Evolutionary conservation across 768 basidiomycete genomes (phyloP).

Genomic region (Mycena pura): DNA sequence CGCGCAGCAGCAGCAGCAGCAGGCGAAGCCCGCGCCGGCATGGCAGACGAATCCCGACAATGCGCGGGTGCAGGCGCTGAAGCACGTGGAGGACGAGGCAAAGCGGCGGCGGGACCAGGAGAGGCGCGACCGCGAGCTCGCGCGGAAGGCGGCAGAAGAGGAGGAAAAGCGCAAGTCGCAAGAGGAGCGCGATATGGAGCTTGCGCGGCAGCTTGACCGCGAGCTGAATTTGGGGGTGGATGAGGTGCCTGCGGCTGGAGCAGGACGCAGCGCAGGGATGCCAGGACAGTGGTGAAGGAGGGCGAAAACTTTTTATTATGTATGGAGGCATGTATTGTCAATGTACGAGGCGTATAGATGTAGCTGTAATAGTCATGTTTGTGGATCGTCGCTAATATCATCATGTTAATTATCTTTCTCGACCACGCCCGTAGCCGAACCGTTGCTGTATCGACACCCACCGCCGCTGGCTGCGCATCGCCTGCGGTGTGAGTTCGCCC

Average conservation of each 20-base stretch:
- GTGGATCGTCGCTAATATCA: neutral
- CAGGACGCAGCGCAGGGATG: slow-evolving; percentile 13
- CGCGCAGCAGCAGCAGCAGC: slow-evolving; percentile 29
- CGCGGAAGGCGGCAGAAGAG: slow-evolving; percentile 45
- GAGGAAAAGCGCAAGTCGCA: slow-evolving; percentile 33
- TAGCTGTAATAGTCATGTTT: neutral
- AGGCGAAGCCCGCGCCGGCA: slow-evolving; percentile 32
- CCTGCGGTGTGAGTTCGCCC: slow-evolving; percentile 49
- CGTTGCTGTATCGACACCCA: slow-evolving; percentile 5
- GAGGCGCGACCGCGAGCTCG: slow-evolving; percentile 44
- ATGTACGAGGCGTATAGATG: slow-evolving; percentile 17
- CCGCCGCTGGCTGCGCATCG: slow-evolving; percentile 29
- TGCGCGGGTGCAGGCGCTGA: slow-evolving; percentile 29
- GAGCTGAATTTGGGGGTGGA: slow-evolving; percentile 51
- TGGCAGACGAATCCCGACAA: slow-evolving; percentile 34
- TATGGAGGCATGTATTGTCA: slow-evolving; percentile 39
- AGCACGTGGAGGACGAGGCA: neutral
- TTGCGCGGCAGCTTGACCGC: slow-evolving; percentile 53
- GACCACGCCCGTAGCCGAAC: slow-evolving; percentile 26
- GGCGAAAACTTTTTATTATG: neutral
- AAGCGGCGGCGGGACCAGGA: too few relatives aligned
- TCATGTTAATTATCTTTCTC: slow-evolving; percentile 32
- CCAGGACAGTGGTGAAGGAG: slow-evolving; percentile 29
- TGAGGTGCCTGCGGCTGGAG: too few relatives aligned
- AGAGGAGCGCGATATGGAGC: slow-evolving; percentile 38